A percentile compares a stretch with the other conserved stretches of the same genome.
Evolutionary conservation across 2,329 filamentous ascomycete species (phyloP).

Genomic region (Colletotrichum trifolii): DNA sequence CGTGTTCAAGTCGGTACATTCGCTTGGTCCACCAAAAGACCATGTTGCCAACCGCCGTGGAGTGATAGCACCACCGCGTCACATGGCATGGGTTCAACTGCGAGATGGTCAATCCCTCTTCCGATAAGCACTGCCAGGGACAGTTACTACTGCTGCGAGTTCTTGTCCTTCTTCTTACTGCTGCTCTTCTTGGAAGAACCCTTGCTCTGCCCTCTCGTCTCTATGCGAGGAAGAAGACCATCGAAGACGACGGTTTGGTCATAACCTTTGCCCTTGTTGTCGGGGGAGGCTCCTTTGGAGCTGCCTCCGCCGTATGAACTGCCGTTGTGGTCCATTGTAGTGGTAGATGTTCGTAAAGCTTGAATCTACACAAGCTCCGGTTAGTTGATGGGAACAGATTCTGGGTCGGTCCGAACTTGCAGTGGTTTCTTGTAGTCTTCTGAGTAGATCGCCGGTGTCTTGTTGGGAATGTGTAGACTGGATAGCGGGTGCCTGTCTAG

Average conservation of each 20-base stretch:
- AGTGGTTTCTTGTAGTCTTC: conserved; percentile 33
- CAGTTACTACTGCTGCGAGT: conserved; percentile 22
- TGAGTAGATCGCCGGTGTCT: conserved; percentile 26
- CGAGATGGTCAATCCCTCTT: conserved; percentile 3
- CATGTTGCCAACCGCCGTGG: too few species aligned
- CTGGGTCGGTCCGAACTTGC: not conserved
- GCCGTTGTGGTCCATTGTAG: conserved; percentile 24
- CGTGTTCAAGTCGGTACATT: too few species aligned
- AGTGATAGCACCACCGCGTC: too few species aligned
- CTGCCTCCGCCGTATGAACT: conserved; percentile 31
- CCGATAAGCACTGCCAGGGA: not conserved
- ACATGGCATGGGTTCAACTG: conserved; percentile 5
- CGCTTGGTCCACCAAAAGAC: too few species aligned
- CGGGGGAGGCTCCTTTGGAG: conserved; percentile 34
- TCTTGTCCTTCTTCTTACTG: conserved; percentile 31
- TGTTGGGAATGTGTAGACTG: conserved; percentile 10
- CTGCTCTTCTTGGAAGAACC: conserved; percentile 29
- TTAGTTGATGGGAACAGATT: not conserved
- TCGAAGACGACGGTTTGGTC: conserved; percentile 36
- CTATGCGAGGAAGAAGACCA: conserved; percentile 40
- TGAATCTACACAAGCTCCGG: conserved; percentile 8
- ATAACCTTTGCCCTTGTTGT: conserved; percentile 30
- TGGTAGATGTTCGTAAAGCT: conserved; percentile 22
- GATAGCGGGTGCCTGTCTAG: conserved; percentile 11
- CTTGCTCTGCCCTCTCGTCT: conserved; percentile 41